Base-by-base conservation (phyloP, 192 early-diverging fungal species). In the Chytriomyces sp. region DNA sequence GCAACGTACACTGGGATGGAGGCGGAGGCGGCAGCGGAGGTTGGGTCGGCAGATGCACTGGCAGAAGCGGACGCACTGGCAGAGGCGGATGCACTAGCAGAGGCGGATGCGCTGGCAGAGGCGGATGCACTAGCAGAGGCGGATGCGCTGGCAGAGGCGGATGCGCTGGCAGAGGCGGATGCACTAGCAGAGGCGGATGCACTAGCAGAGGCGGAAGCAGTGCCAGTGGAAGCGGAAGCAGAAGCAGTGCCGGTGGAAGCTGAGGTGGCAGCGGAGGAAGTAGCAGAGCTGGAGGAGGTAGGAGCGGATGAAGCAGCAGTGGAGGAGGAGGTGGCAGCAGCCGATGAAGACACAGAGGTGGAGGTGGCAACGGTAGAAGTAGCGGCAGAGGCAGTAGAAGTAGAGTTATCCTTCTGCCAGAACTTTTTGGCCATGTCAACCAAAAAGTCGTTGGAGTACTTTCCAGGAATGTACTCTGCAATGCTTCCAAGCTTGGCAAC, bases 31-130 rank as follows among this genome's bases (percentile, higher is more conserved):
- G 53, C 1, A 2, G 53, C 53, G 3, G 53, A 57, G 53, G 53
- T 35, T 35, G 35, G 53, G 20, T 57, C 53, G 20, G 53, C 53
- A 57, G 53, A 57, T 57, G 53, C 50, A 53, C 9, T 53, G 50
- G 9, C 18, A 53, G 50, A 53, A 53, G 50, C 9, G 8, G 50
- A 8, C 50, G 50, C 50, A 18, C 7, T 45, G 67, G 11, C 49
- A 50, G 67, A 50, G n/a, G n/a, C n/a, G n/a, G n/a, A n/a, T n/a
- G n/a, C n/a, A 24, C 8, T 50, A 69, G 67, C 50, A 69, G 67
- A 11, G 45, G 47, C 48, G 35, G 47, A 43, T 9, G 48, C 67
- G 46, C 7, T 26, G 23, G 26, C 65, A 67, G 35, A 45, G 7
- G 35, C 35, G 45, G 65, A 10, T 45, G 46, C 10, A 13, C 35